phyloP scores from a whole-genome alignment of 78 protist species.

The Pigoraptor vietnamica region DNA sequence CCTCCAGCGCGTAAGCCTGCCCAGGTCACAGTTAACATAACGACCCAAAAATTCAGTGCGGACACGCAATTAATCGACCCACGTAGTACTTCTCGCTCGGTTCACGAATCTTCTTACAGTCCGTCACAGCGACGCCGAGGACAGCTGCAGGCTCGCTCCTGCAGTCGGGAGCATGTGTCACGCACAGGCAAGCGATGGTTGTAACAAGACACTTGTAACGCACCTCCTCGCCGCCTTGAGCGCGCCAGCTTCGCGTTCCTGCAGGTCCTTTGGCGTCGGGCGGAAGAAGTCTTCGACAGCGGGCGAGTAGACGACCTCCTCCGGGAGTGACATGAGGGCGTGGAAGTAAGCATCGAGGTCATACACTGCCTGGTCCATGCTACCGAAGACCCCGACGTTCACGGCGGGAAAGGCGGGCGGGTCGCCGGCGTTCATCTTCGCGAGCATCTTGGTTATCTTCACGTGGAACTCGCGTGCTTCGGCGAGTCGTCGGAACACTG shows the following conservation, averaged over 20 bases:
- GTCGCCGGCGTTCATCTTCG: neutral
- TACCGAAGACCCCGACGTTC: neutral
- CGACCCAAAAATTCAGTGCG: no score
- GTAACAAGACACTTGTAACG: neutral
- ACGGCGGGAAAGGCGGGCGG: neutral
- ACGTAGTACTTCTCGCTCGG: neutral
- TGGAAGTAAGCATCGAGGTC: neutral
- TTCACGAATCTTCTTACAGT: neutral
- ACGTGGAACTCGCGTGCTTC: neutral
- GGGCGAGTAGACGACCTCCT: neutral
- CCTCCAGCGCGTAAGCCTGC: neutral
- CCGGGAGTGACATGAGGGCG: neutral
- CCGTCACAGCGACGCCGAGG: neutral
- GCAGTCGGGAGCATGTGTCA: no score
- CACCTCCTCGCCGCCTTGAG: neutral
- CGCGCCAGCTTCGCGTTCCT: neutral
- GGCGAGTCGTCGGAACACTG: neutral
- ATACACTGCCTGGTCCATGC: neutral
- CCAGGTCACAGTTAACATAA: no score
- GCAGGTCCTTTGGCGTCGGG: neutral
- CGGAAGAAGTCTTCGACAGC: neutral
- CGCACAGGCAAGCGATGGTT: no score
- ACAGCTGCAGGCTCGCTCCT: neutral
- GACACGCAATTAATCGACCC: neutral
- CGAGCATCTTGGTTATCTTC: neutral